These are phyloP conservation scores for Lachnellula occidentalis DNA, from an alignment of 2,329 filamentous ascomycete genomes.

Conservation along the genomic window DNA sequence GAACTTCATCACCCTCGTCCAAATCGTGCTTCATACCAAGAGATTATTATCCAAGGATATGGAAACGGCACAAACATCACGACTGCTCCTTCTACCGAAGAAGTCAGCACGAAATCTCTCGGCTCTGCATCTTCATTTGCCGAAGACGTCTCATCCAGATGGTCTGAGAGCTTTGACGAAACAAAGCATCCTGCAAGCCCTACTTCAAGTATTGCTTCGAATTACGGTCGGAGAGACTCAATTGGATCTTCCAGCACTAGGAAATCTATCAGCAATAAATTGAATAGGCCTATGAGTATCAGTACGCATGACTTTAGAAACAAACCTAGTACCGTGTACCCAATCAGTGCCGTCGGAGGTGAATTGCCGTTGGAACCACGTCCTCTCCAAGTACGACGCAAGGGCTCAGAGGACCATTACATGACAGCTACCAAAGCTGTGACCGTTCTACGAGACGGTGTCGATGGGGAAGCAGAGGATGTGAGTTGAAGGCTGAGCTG, in stretches of 20 bases:
- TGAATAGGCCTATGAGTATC: conserved; percentile 15
- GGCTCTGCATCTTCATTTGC: conserved; percentile 12
- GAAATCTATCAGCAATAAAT: conserved; percentile 13
- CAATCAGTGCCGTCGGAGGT: conserved; percentile 8
- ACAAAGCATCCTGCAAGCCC: conserved; percentile 11
- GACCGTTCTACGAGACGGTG: conserved; percentile 10
- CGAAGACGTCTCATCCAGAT: conserved; percentile 17
- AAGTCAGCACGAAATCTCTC: conserved; percentile 7
- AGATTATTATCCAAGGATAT: conserved; percentile 49
- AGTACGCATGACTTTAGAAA: conserved; percentile 6
- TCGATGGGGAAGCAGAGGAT: conserved; percentile 3
- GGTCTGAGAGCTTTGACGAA: conserved; percentile 19
- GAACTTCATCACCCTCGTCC: conserved; percentile 24
- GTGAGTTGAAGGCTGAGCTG: conserved; percentile 9
- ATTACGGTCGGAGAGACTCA: conserved; percentile 11
- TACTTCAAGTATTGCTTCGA: conserved; percentile 7
- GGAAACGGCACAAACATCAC: conserved; percentile 43
- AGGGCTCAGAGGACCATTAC: conserved; percentile 5
- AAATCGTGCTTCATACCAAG: conserved; percentile 36
- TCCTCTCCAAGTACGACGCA: conserved; percentile 10
- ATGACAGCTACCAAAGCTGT: conserved; percentile 16
- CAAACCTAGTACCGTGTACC: conserved; percentile 17
- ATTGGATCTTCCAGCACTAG: conserved; percentile 7
- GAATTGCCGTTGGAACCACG: conserved; percentile 10
- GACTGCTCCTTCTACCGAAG: conserved; percentile 3